Percentiles rank a stretch among this genome's conserved stretches.
These are phyloP conservation scores for Pseudoneurospora amorphoporcata DNA, from an alignment of 495 filamentous ascomycete species.

Conservation along the genomic window DNA sequence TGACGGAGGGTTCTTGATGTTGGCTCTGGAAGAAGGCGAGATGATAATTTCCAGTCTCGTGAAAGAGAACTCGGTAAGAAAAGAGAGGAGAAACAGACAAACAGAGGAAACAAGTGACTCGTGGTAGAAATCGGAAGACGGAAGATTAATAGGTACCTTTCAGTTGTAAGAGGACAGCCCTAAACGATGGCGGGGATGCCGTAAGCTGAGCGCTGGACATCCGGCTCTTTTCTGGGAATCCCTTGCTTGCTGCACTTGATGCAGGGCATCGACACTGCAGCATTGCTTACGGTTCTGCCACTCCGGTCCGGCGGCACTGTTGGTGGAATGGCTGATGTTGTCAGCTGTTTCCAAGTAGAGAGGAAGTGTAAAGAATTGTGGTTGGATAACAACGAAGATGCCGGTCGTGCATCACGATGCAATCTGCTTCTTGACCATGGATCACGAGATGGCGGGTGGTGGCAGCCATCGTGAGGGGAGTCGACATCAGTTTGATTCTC, in stretches of 20 bases:
- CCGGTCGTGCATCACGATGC: background rate
- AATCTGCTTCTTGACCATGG: background rate
- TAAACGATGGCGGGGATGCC: slow-evolving; percentile 1
- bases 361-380: background rate
- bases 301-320: background rate
- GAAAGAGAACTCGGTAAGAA: background rate
- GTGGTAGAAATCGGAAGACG: background rate
- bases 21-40: background rate
- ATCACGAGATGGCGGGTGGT: background rate
- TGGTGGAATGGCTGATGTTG: background rate
- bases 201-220: background rate
- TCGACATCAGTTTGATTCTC: background rate
- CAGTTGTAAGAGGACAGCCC: background rate
- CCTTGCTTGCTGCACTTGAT: background rate
- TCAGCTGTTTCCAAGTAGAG: background rate
- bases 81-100: slow-evolving; percentile 1
- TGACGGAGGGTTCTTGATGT: background rate
- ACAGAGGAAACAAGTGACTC: background rate
- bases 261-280: background rate
- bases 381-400: background rate
- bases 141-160: background rate
- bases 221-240: background rate
- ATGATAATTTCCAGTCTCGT: background rate
- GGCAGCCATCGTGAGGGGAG: background rate
- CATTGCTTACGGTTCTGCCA: background rate